Conservation (phyloP, 2,329 filamentous ascomycete species). For the Nakataea oryzae region DNA sequence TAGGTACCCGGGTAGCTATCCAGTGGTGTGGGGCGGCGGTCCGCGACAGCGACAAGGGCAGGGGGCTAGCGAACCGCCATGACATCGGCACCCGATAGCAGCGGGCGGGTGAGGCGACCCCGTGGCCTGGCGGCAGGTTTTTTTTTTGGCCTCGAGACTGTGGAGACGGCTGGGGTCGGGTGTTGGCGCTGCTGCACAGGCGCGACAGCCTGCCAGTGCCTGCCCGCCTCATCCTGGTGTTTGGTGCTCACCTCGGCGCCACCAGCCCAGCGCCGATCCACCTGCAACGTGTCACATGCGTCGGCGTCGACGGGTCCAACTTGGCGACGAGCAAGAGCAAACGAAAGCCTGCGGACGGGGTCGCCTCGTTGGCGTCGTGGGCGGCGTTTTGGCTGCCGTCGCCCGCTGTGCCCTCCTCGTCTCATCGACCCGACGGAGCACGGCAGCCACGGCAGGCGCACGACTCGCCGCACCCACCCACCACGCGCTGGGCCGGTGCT, state of each 20-base stretch:
- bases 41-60: not conserved
- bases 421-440: not conserved
- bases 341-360: not conserved
- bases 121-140: too few species aligned
- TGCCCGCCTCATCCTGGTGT: too few species aligned
- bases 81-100: too few species aligned
- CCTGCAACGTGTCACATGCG: not conserved
- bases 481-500: too few species aligned
- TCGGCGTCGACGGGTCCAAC: not conserved
- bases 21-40: not conserved
- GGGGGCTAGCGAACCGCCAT: not conserved
- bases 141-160: too few species aligned
- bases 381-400: not conserved
- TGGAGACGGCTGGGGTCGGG: too few species aligned
- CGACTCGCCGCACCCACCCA: not conserved
- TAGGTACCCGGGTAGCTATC: too few species aligned
- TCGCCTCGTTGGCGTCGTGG: not conserved
- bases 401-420: not conserved
- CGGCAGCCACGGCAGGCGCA: not conserved
- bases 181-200: not conserved
- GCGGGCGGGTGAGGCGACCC: too few species aligned
- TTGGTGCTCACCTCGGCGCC: too few species aligned
- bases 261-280: not conserved
- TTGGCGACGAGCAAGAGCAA: not conserved
- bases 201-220: too few species aligned